Conservation (phyloP, 352 stramenopile genomes). For the Globisporangium recalcitrans region DNA sequence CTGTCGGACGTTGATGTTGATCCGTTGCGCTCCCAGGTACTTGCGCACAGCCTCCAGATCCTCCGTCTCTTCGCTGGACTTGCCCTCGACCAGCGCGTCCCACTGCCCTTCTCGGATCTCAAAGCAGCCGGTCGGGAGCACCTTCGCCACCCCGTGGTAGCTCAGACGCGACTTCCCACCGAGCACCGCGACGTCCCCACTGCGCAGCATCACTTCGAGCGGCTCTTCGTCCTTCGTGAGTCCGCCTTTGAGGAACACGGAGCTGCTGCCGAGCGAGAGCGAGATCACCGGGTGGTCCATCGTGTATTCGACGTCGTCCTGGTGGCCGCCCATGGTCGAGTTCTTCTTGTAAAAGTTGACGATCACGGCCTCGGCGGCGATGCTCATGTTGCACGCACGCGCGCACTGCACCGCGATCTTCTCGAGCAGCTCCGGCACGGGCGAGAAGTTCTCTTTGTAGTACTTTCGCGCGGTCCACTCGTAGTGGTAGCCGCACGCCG, state of each 20-base stretch:
- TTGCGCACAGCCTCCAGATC: constrained; percentile 36
- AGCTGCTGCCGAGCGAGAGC: constrained; percentile 60
- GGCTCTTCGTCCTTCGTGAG: constrained; percentile 55
- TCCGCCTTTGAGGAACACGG: constrained; percentile 75
- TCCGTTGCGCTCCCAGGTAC: constrained; percentile 55
- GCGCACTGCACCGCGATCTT: constrained; percentile 39
- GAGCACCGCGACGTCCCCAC: constrained; percentile 66
- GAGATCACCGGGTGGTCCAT: constrained; percentile 81
- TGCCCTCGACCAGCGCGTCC: constrained; percentile 15
- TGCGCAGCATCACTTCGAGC: constrained; percentile 58
- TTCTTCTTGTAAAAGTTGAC: constrained; percentile 82
- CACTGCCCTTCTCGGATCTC: constrained; percentile 23
- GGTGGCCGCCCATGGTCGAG: constrained; percentile 76
- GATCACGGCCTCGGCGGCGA: constrained; percentile 65
- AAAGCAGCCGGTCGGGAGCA: constrained; percentile 42
- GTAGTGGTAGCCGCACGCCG: constrained; percentile 71
- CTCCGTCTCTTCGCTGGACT: constrained; percentile 15
- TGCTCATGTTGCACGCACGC: constrained; percentile 42
- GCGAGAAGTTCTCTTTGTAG: constrained; percentile 44
- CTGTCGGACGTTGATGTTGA: constrained; percentile 82
- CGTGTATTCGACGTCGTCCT: constrained; percentile 81
- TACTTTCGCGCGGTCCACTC: constrained; percentile 78
- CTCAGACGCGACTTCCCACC: constrained; percentile 54
- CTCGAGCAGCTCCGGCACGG: constrained; percentile 39
- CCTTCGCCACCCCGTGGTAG: constrained; percentile 63